A percentile compares a stretch with the other conserved stretches of the same genome.
phyloP scores from a whole-genome alignment of 2,329 filamentous ascomycete genomes.

The Epichloe sylvatica region DNA sequence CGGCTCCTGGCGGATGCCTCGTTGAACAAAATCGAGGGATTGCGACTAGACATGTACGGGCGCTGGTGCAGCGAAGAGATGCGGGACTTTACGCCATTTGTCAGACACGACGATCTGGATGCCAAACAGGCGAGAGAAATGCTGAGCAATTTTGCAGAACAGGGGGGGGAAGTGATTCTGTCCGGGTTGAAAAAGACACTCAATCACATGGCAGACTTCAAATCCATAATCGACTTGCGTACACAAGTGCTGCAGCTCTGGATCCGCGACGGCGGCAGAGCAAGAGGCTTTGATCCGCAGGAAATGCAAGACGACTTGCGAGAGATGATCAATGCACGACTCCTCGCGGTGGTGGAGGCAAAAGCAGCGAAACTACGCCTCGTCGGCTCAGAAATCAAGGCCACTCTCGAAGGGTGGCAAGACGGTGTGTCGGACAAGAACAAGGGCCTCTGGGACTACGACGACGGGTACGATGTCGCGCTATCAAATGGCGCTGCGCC shows the following conservation, averaged over 20 bases:
- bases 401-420: constrained; percentile 47
- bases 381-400: constrained; percentile 50
- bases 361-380: constrained; percentile 51
- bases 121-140: constrained; percentile 45
- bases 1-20: constrained; percentile 59
- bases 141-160: constrained; percentile 49
- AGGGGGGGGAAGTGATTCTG: constrained; percentile 45
- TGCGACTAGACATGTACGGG: constrained; percentile 65
- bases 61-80: constrained; percentile 75
- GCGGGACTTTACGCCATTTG: constrained; percentile 72
- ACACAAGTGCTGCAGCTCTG: constrained; percentile 59
- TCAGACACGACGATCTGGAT: constrained; percentile 64
- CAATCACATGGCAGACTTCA: constrained; percentile 48
- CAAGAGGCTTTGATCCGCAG: constrained; percentile 51
- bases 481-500: constrained; percentile 48
- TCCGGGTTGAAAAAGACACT: constrained; percentile 49
- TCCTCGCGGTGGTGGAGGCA: constrained; percentile 47
- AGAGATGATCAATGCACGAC: constrained; percentile 51
- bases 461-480: constrained; percentile 48
- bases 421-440: constrained; percentile 35
- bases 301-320: constrained; percentile 57
- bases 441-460: constrained; percentile 50
- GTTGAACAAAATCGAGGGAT: constrained; percentile 50
- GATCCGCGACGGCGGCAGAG: constrained; percentile 54
- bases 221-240: constrained; percentile 54